A percentile compares a stretch with the other conserved stretches of the same genome.
These are phyloP conservation scores for Triangularia verruculosa DNA, from an alignment of 2,329 filamentous ascomycete species.

Conservation along the genomic window DNA sequence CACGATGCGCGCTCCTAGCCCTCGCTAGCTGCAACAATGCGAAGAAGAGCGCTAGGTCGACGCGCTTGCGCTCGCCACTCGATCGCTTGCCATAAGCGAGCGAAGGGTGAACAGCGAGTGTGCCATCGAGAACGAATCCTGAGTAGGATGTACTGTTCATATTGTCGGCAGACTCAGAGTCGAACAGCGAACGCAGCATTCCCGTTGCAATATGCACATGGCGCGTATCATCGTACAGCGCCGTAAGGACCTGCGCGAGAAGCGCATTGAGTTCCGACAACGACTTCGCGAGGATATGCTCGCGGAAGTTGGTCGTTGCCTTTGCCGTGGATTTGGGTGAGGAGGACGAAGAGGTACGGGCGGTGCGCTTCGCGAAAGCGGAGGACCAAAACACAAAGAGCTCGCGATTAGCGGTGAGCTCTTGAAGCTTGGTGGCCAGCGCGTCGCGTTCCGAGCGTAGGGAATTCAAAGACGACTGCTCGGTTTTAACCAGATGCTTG, in stretches of 20 bases:
- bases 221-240: slow-evolving; percentile 26
- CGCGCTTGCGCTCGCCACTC: slow-evolving; percentile 36
- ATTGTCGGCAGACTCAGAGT: slow-evolving; percentile 1
- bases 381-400: slow-evolving; percentile 5
- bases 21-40: slow-evolving; percentile 32
- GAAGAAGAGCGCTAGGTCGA: slow-evolving; percentile 37
- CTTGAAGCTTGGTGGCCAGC: background rate
- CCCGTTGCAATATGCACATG: slow-evolving; percentile 29
- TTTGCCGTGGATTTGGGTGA: background rate
- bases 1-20: slow-evolving; percentile 30
- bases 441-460: background rate
- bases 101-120: slow-evolving; percentile 8
- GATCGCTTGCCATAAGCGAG: slow-evolving; percentile 35
- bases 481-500: background rate
- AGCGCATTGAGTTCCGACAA: slow-evolving; percentile 32
- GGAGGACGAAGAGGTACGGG: background rate
- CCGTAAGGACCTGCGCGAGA: slow-evolving; percentile 29
- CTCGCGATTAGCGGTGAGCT: background rate
- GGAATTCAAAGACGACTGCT: background rate
- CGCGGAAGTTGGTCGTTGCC: background rate
- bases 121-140: background rate
- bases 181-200: slow-evolving; percentile 28
- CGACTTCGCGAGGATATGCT: slow-evolving; percentile 10
- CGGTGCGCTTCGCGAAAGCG: background rate
- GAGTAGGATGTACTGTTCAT: background rate